Base-by-base conservation (phyloP, 108 stramenopile species). In the Seminavis robusta region DNA sequence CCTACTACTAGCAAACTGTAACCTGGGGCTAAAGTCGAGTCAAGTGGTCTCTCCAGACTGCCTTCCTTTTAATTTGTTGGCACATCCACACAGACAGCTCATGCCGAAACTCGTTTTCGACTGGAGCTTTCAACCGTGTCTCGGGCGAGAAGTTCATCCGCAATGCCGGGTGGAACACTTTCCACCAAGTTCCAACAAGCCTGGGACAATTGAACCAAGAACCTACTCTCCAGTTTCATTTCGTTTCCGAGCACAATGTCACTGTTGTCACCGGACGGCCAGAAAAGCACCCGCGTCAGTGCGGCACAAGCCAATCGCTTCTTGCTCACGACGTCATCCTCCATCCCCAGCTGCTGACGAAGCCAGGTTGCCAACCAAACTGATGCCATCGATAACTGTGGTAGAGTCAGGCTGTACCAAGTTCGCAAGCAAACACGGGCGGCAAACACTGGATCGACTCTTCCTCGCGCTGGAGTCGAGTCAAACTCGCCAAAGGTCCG, bases 261-360 rank as follows among this genome's bases (percentile, higher is more conserved):
- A 8, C 48, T 51, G 34, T 74, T 71, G 33, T 67, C 47, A 7
- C 63, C 31, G 66, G 65, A 71, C 28, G 79, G 65, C 86, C 86
- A 92, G n/a, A 92, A 34, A 48, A 92, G 54, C 31, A 69, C 65
- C 37, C 82, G 80, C 0, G 60, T 64, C 15, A 92, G 54, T 1
- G 86, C 86, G 23, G 90, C 90, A 50, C 83, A 92, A 4, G 84
- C 84, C 29, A 87, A 54, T 13, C 86, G 74, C 41, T 84, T 81
- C 4, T 32, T 56, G 47, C 66, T 68, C 40, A 25, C n/a, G 11
- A 16, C 8, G 10, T 56, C 54, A 44, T 25, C 17, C 17, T 36
- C 30, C 36, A 81, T 63, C 15, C 48, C 67, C 4, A 83, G 59
- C 3, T 62, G 63, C 1, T 37, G 19, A 7, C 38, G 37, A n/a